phyloP scores from a whole-genome alignment of 2,329 filamentous ascomycete species.

The Macroventuria anomochaeta region DNA sequence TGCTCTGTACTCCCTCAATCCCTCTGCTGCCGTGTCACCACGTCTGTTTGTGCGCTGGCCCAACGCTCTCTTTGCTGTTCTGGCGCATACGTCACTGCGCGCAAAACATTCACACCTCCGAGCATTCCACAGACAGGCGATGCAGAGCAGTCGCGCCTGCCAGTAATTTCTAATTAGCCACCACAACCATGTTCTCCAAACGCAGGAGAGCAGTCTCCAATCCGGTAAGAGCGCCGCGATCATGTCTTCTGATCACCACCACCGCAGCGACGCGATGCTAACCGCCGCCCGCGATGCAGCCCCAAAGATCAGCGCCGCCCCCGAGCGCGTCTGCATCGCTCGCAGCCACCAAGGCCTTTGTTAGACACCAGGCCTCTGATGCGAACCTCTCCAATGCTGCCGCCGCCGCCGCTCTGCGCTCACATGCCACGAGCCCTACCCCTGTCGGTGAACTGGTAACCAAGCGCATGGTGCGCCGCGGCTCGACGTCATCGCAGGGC shows the following conservation, averaged over 20 bases:
- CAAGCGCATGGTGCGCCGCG: conserved; percentile 79
- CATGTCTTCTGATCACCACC: conserved; percentile 15
- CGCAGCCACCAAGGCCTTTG: conserved; percentile 82
- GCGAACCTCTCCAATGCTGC: conserved; percentile 80
- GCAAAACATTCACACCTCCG: conserved; percentile 10
- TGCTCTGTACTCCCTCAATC: background rate
- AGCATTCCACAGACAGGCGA: conserved; percentile 20
- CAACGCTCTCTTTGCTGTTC: conserved; percentile 3
- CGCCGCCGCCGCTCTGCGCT: conserved; percentile 82
- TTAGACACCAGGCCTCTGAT: conserved; percentile 69
- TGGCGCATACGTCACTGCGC: conserved; percentile 26
- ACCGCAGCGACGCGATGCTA: conserved; percentile 24
- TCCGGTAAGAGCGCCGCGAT: conserved; percentile 33
- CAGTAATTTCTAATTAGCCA: conserved; percentile 32
- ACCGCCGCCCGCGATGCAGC: conserved; percentile 35
- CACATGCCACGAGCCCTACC: conserved; percentile 77
- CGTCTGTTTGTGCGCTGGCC: conserved; percentile 12
- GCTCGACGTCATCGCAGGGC: conserved; percentile 72
- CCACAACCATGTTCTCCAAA: conserved; percentile 39
- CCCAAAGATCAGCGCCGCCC: conserved; percentile 50
- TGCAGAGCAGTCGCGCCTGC: conserved; percentile 32
- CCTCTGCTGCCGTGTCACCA: conserved; percentile 14
- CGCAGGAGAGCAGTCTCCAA: conserved; percentile 43
- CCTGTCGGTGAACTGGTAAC: conserved; percentile 84
- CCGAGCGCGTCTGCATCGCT: conserved; percentile 76